Evolutionary conservation across 2,329 filamentous ascomycete species (phyloP), one percentile per base, ranked within the genome.

Genomic region (Emydomyces testavorans): DNA sequence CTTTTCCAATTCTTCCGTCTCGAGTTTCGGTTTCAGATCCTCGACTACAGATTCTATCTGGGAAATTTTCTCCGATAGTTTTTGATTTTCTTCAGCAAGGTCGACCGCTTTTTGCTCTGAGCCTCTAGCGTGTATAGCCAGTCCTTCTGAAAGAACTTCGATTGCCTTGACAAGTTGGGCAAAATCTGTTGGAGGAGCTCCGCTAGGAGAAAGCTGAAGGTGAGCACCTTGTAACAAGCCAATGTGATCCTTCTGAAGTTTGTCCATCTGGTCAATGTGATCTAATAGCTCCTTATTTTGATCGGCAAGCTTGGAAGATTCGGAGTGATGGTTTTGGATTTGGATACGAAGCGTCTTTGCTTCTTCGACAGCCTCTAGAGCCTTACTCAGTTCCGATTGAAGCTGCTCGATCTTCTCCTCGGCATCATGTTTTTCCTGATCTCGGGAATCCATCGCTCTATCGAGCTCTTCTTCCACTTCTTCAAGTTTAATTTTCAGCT

Each of bases 381-480:
- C 63, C 42, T 74, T 76, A 48, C 85, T 78, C 13, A 94, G 67
- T 56, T 94, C 84, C 13, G 76, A 71, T 57, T 88, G 78, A 1
- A 94, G 73, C 6, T 73, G 71, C 38, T 78, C 78, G 26, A 88
- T 71, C 50, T 75, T 80, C 39, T 83, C 78, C 53, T 90, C 82
- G 37, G 81, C 75, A 2, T 76, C 75, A 3, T 77, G 78, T 58
- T 81, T 85, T 58, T 92, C 85, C 56, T 93, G 82, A 55, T 95
- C 87, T 36, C 85, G 78, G 34, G 84, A 88, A 57, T 87, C 86
- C 35, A 86, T 75, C 47, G 90, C 78, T 51, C 87, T 77, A 57
- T 95, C 89, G 44, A 96, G 78, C 60, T 94, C 89, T 58, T 95
- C 89, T 65, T 98, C 92, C 4, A 84, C 76, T 56, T 96, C 87